Percentiles rank a stretch among this genome's conserved stretches.
These are phyloP conservation scores for Pezicula neosporulosa DNA, from an alignment of 2,329 filamentous ascomycete genomes.

Conservation along the genomic window DNA sequence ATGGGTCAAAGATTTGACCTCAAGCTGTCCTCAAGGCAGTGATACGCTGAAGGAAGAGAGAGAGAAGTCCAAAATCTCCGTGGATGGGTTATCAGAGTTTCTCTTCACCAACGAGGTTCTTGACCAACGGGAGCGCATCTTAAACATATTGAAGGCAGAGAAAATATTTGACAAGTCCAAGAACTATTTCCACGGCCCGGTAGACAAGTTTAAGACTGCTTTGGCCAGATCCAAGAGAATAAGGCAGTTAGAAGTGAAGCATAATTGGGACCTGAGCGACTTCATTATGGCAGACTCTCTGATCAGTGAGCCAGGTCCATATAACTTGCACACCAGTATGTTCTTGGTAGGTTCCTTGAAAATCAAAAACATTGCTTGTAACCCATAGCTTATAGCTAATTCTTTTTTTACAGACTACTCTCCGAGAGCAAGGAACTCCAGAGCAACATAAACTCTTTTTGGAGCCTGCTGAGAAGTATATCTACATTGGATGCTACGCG, in stretches of 20 bases:
- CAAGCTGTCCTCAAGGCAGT: slow-evolving; percentile 62
- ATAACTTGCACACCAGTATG: slow-evolving; percentile 69
- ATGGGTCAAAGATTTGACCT: slow-evolving; percentile 67
- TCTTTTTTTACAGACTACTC: slow-evolving; percentile 48
- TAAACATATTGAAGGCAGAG: slow-evolving; percentile 61
- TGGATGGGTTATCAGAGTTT: slow-evolving; percentile 64
- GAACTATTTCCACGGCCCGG: slow-evolving; percentile 70
- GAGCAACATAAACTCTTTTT: slow-evolving; percentile 74
- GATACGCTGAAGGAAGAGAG: slow-evolving; percentile 69
- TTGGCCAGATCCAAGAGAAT: slow-evolving; percentile 69
- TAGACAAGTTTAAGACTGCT: slow-evolving; percentile 65
- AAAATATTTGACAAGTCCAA: slow-evolving; percentile 75
- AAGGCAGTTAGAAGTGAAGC: slow-evolving; percentile 59
- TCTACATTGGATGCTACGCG: slow-evolving; percentile 76
- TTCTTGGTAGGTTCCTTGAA: slow-evolving; percentile 47
- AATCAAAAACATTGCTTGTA: no score
- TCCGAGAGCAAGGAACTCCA: slow-evolving; percentile 67
- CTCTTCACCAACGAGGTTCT: slow-evolving; percentile 66
- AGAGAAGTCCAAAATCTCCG: slow-evolving; percentile 61
- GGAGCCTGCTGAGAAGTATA: slow-evolving; percentile 63
- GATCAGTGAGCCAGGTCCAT: slow-evolving; percentile 70
- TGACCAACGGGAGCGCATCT: slow-evolving; percentile 54
- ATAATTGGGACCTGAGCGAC: slow-evolving; percentile 66
- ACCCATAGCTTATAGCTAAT: not conserved
- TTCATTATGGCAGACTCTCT: slow-evolving; percentile 62